Evolutionary conservation across 495 filamentous ascomycete genomes (phyloP), one percentile per base, ranked within the genome.

Genomic region (Pseudoneurospora amorphoporcata): DNA sequence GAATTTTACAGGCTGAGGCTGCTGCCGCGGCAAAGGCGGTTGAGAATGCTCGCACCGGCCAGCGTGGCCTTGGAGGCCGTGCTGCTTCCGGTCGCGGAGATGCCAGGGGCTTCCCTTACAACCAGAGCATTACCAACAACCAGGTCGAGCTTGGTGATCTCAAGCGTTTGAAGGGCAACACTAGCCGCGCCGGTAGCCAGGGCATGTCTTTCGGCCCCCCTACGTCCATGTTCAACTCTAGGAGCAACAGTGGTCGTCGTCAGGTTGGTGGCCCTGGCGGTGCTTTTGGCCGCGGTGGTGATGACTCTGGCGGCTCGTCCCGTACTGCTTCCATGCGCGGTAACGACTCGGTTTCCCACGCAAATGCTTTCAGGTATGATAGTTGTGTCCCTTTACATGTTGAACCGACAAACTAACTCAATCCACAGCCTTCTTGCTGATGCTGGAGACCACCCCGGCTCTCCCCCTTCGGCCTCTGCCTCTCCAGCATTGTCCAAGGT

Each of bases 131-230:
- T 29, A 87, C 87, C 8, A 78, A 80, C 23, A 97, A 92, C 83
- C 91, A 90, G 73, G 90, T 99, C 73, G 92, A 91, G 68, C 92
- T 92, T 81, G 94, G 97, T 73, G 95, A 99, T 78, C 89, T 99
- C 23, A 88, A 91, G 68, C 92, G 90, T 79, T 87, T 99, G 38
- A 89, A 90, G 79, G 85, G 84, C 42, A 85, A 84, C 37, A 80
- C 81, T 8, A 83, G 84, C 73, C 86, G 88, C 40, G 81, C 81
- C 19, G 85, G 88, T 38, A 88, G 87, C 74, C 85, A 88, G 72
- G 89, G 88, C 75, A 81, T 88, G 76, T 92, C 91, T 72, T 90
- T 96, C 76, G 92, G 90, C 32, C 90, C 92, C 2, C 53, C 53
- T 65, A 87, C 91, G n/a, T 92, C 90, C 39, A 90, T 93, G 87